Conservation (phyloP, 1,284 basidiomycete genomes). For the Grifola frondosa region DNA sequence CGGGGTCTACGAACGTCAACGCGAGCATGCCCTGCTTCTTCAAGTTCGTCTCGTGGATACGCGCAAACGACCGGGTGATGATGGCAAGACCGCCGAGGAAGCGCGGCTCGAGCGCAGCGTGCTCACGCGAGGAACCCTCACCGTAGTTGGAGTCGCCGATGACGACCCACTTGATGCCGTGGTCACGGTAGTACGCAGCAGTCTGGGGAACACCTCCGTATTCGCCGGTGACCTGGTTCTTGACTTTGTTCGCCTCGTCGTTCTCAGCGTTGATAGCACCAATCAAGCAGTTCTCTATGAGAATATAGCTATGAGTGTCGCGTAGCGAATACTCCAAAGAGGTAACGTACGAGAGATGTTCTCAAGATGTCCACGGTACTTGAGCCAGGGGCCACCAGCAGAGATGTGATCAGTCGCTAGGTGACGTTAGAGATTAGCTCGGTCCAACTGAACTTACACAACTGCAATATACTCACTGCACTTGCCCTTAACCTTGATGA, state of each 20-base stretch:
- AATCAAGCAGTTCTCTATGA: slow-evolving; percentile 90
- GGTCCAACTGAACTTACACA: not conserved
- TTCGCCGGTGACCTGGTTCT: slow-evolving; percentile 89
- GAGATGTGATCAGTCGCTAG: slow-evolving; percentile 85
- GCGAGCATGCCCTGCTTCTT: slow-evolving; percentile 98
- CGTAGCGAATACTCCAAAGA: not conserved
- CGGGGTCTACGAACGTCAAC: slow-evolving; percentile 83
- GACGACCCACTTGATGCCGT: slow-evolving; percentile 94
- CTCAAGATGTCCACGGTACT: slow-evolving; percentile 98
- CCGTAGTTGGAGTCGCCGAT: slow-evolving; percentile 96
- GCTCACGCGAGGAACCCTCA: slow-evolving; percentile 97
- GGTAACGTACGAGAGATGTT: slow-evolving; percentile 87
- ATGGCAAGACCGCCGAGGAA: slow-evolving; percentile 96
- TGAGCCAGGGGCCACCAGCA: slow-evolving; percentile 98
- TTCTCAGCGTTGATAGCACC: slow-evolving; percentile 96
- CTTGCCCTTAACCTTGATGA: slow-evolving; percentile 99
- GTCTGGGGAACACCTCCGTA: slow-evolving; percentile 85
- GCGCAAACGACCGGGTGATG: slow-evolving; percentile 93
- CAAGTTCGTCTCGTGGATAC: slow-evolving; percentile 98
- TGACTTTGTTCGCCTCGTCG: slow-evolving; percentile 93
- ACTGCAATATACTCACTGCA: slow-evolving; percentile 66
- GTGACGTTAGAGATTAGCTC: not conserved
- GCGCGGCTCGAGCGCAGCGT: slow-evolving; percentile 96
- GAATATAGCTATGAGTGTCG: slow-evolving; percentile 7
- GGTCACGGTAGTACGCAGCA: slow-evolving; percentile 86